Base-by-base conservation (phyloP, 768 basidiomycete genomes). In the Trametes sanguinea region DNA sequence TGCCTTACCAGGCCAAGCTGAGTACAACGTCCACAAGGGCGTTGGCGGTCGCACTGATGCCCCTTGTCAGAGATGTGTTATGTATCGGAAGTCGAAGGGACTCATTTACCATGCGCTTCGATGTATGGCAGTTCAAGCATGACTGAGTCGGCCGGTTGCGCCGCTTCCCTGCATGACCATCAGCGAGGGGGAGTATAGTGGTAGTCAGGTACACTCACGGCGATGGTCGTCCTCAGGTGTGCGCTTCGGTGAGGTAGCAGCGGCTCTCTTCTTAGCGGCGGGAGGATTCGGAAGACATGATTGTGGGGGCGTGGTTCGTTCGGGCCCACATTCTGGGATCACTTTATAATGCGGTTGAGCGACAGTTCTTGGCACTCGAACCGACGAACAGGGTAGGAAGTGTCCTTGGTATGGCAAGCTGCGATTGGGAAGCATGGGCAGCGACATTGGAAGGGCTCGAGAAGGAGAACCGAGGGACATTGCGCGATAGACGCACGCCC, bases 71-170 rank as follows among this genome's bases (percentile, higher is more conserved):
- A 45, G 42, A 9, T 10, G 10, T 4, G 29, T 27, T 40, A 1
- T 2, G 32, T 40, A n/a, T 2, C 17, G 16, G 37, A 30, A 14
- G 37, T n/a, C 30, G 42, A 1, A 27, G 16, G 43, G 17, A 30
- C 35, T 37, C 42, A 44, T 75, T 57, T 70, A 88, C 88, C 87
- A 88, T 88, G 55, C 88, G 79, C 67, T 89, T 89, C 7, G 88
- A 88, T 29, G 85, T 83, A 64, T 89, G 87, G 65, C 88, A 89
- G 64, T 88, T 88, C 32, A 89, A 75, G 67, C 88, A 89, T 62
- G 87, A 88, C 64, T 88, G 87, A 2, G 87, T 89, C 6, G 86
- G 88, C 54, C 88, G 82, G 69, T 89, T 89, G 47, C 88, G 85
- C 64, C 86, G 83, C 59, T 72, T 72, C 32, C 70, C 70, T 71